A percentile compares a stretch with the other conserved stretches of the same genome.
These are phyloP conservation scores for Colletotrichum kahawae DNA, from an alignment of 2,329 filamentous ascomycete species.

Conservation along the genomic window DNA sequence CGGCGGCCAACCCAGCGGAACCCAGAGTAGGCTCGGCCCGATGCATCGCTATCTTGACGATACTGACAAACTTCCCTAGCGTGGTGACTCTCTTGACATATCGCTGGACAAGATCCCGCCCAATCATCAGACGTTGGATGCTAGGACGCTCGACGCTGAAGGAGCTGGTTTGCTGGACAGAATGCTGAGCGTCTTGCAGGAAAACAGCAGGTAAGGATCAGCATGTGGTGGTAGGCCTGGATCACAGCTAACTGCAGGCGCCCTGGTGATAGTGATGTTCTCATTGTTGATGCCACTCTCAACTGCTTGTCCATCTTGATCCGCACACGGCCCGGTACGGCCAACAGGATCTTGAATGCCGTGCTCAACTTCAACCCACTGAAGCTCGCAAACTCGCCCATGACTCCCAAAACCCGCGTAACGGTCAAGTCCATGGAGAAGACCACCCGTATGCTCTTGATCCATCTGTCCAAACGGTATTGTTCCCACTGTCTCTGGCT, in stretches of 20 bases:
- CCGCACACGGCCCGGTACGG: conserved; percentile 79
- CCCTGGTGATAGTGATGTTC: conserved; percentile 69
- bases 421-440: conserved; percentile 94
- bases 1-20: conserved; percentile 80
- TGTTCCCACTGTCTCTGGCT: conserved; percentile 23
- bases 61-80: conserved; percentile 38
- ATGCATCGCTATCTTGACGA: not conserved
- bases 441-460: conserved; percentile 82
- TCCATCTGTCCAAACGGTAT: conserved; percentile 82
- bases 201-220: conserved; percentile 74
- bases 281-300: conserved; percentile 88
- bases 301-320: conserved; percentile 87
- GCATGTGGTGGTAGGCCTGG: not conserved
- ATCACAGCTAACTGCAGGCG: conserved; percentile 7
- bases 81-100: conserved; percentile 67
- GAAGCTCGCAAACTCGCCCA: conserved; percentile 75
- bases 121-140: conserved; percentile 80
- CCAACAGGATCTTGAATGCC: conserved; percentile 84
- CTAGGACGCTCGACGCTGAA: conserved; percentile 87
- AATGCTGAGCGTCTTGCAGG: conserved; percentile 83
- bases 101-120: conserved; percentile 85
- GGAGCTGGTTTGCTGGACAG: conserved; percentile 89
- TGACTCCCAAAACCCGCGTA: conserved; percentile 81
- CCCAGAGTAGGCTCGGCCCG: conserved; percentile 69
- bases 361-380: conserved; percentile 92